These are phyloP conservation scores for Cytospora chrysosperma DNA, from an alignment of 2,329 filamentous ascomycete species.

Conservation along the genomic window DNA sequence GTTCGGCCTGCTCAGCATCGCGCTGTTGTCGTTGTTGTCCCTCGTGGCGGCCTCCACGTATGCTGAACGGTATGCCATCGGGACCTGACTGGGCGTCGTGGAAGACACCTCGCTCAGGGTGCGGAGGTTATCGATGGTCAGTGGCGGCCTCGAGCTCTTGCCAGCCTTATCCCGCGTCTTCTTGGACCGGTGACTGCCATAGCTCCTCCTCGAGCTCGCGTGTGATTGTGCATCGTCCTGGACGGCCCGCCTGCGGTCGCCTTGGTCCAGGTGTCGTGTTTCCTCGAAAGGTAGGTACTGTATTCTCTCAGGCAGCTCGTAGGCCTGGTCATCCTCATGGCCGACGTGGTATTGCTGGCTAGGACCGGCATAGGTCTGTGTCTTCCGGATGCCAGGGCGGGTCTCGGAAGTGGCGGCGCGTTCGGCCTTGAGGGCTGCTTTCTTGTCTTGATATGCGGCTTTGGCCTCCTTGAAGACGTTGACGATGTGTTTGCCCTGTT, in stretches of 20 bases:
- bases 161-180: constrained; percentile 31
- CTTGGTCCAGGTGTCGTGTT: constrained; percentile 29
- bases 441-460: constrained; percentile 82
- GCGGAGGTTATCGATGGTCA: constrained; percentile 54
- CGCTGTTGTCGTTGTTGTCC: not conserved
- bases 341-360: constrained; percentile 31
- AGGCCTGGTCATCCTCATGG: constrained; percentile 29
- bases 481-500: constrained; percentile 82
- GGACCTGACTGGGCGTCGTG: constrained; percentile 44
- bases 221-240: constrained; percentile 30
- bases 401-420: constrained; percentile 33
- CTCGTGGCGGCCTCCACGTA: constrained; percentile 44
- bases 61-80: constrained; percentile 38
- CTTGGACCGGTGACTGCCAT: constrained; percentile 18
- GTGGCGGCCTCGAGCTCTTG: constrained; percentile 39
- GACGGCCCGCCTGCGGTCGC: constrained; percentile 27
- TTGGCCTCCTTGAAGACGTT: constrained; percentile 91
- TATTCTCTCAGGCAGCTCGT: constrained; percentile 28
- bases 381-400: constrained; percentile 48
- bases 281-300: constrained; percentile 17
- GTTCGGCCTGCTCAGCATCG: constrained; percentile 36
- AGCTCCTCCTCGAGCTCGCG: constrained; percentile 25
- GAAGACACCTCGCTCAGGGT: constrained; percentile 53
- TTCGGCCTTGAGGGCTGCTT: constrained; percentile 74
- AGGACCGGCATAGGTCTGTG: constrained; percentile 53